These are phyloP conservation scores for Aspergillus sp. DNA, from an alignment of 2,329 filamentous ascomycete genomes.

Conservation along the genomic window DNA sequence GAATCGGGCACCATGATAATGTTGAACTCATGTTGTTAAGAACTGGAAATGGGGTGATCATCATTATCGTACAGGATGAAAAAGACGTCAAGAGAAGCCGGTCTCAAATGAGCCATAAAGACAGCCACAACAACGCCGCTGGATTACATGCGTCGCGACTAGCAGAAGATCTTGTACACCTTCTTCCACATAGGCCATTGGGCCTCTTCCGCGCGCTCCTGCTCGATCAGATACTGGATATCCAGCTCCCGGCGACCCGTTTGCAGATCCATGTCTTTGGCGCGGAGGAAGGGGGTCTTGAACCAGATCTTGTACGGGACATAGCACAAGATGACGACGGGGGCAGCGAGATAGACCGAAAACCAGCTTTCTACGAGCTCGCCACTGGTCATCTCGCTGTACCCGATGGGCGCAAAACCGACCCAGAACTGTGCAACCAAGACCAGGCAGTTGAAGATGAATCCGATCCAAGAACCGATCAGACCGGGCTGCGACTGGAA, in stretches of 20 bases:
- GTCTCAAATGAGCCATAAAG: background rate
- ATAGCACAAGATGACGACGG: conserved; percentile 61
- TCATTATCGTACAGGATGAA: background rate
- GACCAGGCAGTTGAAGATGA: conserved; percentile 71
- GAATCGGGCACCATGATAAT: background rate
- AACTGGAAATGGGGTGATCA: background rate
- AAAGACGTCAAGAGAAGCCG: background rate
- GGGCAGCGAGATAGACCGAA: conserved; percentile 55
- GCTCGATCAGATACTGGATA: conserved; percentile 70
- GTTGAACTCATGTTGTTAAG: background rate
- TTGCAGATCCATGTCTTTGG: conserved; percentile 77
- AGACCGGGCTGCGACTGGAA: conserved; percentile 79
- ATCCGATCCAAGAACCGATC: conserved; percentile 74
- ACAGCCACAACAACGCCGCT: conserved; percentile 1
- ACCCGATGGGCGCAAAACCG: conserved; percentile 71
- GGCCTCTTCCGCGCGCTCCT: conserved; percentile 72
- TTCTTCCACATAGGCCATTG: conserved; percentile 76
- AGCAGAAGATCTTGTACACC: conserved; percentile 72
- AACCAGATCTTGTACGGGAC: conserved; percentile 72
- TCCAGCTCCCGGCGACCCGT: conserved; percentile 86
- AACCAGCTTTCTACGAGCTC: conserved; percentile 67
- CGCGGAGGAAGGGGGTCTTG: conserved; percentile 64
- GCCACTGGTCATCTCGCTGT: conserved; percentile 41
- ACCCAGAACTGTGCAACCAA: conserved; percentile 86
- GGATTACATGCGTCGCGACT: conserved; percentile 11